These are phyloP conservation scores for Calocybe gangraenosa DNA, from an alignment of 768 basidiomycete species.

Conservation along the genomic window DNA sequence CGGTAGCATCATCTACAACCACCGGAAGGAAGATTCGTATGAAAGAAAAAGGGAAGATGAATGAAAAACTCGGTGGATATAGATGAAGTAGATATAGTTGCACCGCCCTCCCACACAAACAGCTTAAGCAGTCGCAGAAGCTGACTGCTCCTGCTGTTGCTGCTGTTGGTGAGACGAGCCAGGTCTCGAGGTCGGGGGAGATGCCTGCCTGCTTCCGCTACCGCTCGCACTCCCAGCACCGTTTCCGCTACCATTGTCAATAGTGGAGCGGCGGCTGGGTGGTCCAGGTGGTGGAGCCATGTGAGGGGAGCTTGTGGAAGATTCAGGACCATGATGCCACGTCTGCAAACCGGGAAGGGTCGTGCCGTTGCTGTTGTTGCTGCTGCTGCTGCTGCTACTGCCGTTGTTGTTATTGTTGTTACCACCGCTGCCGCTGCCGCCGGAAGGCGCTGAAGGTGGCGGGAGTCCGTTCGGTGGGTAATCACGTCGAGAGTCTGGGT, in stretches of 20 bases:
- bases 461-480: constrained; percentile 7
- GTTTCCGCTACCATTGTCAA: background rate
- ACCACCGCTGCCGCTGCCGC: too few species aligned
- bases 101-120: background rate
- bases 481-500: constrained; percentile 26
- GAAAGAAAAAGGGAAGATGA: background rate
- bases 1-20: too few species aligned
- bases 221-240: background rate
- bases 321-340: constrained; percentile 30
- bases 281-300: background rate
- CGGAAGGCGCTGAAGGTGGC: too few species aligned
- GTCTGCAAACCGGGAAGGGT: constrained; percentile 44
- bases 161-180: background rate
- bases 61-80: background rate
- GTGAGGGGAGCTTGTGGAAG: constrained; percentile 18
- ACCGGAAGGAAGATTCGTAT: too few species aligned
- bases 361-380: constrained; percentile 17
- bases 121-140: background rate
- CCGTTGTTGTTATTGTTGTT: too few species aligned
- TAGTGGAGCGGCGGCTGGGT: background rate
- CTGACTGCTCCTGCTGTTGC: background rate
- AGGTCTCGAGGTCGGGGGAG: constrained; percentile 2
- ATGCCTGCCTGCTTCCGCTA: background rate
- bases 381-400: too few species aligned
- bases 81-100: background rate